Conservation (phyloP, 768 basidiomycete species). For the Tephrocybe sp. region DNA sequence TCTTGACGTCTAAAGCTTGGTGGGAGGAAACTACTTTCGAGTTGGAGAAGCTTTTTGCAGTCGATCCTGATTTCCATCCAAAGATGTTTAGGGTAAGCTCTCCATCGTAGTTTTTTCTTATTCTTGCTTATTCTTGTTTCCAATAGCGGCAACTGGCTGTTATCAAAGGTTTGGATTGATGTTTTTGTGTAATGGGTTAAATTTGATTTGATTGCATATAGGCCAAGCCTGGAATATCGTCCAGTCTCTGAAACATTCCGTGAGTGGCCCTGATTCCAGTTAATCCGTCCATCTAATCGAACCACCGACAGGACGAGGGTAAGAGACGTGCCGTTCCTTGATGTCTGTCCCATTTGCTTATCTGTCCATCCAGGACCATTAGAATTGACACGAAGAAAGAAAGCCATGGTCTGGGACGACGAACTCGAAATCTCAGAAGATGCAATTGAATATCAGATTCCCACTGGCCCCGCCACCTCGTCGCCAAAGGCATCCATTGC, state of each 20-base stretch:
- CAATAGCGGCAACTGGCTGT: conserved; percentile 82
- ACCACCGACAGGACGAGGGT: conserved; percentile 70
- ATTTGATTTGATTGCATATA: conserved; percentile 16
- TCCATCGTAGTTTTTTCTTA: conserved; percentile 1
- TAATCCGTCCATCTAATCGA: conserved; percentile 1
- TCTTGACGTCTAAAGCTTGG: conserved; percentile 83
- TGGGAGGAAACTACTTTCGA: conserved; percentile 88
- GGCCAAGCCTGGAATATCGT: conserved; percentile 90
- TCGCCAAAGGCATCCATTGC: conserved; percentile 65
- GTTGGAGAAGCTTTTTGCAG: conserved; percentile 71
- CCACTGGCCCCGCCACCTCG: conserved; percentile 36
- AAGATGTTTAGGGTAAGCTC: conserved; percentile 79
- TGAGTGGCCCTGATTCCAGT: conserved; percentile 35
- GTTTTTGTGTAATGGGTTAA: conserved; percentile 3
- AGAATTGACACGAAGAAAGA: conserved; percentile 82
- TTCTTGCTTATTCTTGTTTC: conserved; percentile 1
- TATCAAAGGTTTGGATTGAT: conserved; percentile 58
- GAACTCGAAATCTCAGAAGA: conserved; percentile 75
- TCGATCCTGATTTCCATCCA: conserved; percentile 86
- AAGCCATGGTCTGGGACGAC: conserved; percentile 84
- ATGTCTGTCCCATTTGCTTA: conserved; percentile 3
- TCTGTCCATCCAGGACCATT: conserved; percentile 63
- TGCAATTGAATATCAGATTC: conserved; percentile 29
- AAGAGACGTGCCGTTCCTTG: conserved; percentile 8
- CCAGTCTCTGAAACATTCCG: conserved; percentile 75